Conservation (phyloP, 164 flowering plant species). For the Chloranthus sessilifolius region DNA sequence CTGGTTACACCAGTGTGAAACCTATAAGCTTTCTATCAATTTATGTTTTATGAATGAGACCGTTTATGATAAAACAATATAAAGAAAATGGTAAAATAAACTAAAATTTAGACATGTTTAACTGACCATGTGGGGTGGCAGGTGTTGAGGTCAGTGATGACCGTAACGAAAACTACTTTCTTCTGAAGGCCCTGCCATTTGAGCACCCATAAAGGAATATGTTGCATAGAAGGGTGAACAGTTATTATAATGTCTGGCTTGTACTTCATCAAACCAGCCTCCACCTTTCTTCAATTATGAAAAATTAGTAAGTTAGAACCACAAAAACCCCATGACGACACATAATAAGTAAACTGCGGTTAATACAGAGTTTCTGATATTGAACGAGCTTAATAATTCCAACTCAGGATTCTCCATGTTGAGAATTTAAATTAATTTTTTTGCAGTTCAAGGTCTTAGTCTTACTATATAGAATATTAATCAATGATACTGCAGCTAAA, state of each 20-base stretch:
- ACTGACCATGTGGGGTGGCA: conserved; percentile 94
- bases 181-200: conserved; percentile 92
- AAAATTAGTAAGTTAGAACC: conserved; percentile 10
- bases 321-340: not conserved
- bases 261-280: conserved; percentile 97
- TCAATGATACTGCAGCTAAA: no score
- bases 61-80: no score
- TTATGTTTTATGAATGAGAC: no score
- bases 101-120: no score
- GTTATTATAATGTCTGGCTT: conserved; percentile 95
- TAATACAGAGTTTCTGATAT: no score
- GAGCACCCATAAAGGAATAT: conserved; percentile 90
- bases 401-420: no score
- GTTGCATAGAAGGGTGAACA: conserved; percentile 98
- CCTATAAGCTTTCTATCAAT: conserved; percentile 30
- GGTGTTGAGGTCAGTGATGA: conserved; percentile 87
- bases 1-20: conserved; percentile 83
- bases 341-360: not conserved
- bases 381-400: no score
- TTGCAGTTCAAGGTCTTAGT: no score
- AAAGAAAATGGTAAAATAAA: no score
- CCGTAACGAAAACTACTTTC: conserved; percentile 87
- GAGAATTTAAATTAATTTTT: no score
- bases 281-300: conserved; percentile 64
- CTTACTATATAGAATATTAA: no score